Evolutionary conservation across 352 stramenopile species (phyloP).

Genomic region (Phytophthora tentaculata): DNA sequence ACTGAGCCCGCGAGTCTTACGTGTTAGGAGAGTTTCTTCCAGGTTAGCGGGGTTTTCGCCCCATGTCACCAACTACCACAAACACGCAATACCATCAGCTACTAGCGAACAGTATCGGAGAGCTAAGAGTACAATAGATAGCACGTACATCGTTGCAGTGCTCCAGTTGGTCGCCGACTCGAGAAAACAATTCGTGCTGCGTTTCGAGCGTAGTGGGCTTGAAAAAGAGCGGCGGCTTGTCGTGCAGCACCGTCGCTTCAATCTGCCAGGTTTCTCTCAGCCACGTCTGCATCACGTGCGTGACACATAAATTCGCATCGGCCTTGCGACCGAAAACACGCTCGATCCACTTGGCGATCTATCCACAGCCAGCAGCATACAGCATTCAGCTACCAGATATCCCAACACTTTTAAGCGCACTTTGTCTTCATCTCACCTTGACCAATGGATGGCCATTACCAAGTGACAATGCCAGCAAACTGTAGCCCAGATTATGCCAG

Average conservation of each 20-base stretch:
- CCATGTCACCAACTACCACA: slow-evolving; percentile 47
- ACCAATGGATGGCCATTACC: slow-evolving; percentile 68
- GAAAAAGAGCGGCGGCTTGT: slow-evolving; percentile 96
- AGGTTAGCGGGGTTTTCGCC: slow-evolving; percentile 23
- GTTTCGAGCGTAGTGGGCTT: slow-evolving; percentile 77
- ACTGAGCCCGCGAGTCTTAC: slow-evolving; percentile 31
- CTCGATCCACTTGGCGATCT: slow-evolving; percentile 88
- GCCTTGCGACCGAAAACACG: slow-evolving; percentile 90
- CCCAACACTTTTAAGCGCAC: not conserved
- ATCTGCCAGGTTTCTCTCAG: slow-evolving; percentile 92
- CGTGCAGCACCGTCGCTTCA: slow-evolving; percentile 90
- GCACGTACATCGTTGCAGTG: slow-evolving; percentile 77
- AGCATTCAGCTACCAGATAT: not conserved
- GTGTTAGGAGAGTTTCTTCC: slow-evolving; percentile 75
- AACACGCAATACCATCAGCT: too few species aligned
- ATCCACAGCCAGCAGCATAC: slow-evolving; percentile 11
- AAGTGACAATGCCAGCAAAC: slow-evolving; percentile 92
- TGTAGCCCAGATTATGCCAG: slow-evolving; percentile 99
- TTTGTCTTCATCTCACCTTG: slow-evolving; percentile 43
- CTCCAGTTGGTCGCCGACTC: slow-evolving; percentile 73
- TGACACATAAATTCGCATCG: slow-evolving; percentile 97
- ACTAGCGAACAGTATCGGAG: not conserved
- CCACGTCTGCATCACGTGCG: slow-evolving; percentile 95
- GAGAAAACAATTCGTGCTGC: slow-evolving; percentile 91
- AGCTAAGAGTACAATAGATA: not conserved